phyloP scores from a whole-genome alignment of 2,329 filamentous ascomycete genomes.

The Myriangium duriaei region DNA sequence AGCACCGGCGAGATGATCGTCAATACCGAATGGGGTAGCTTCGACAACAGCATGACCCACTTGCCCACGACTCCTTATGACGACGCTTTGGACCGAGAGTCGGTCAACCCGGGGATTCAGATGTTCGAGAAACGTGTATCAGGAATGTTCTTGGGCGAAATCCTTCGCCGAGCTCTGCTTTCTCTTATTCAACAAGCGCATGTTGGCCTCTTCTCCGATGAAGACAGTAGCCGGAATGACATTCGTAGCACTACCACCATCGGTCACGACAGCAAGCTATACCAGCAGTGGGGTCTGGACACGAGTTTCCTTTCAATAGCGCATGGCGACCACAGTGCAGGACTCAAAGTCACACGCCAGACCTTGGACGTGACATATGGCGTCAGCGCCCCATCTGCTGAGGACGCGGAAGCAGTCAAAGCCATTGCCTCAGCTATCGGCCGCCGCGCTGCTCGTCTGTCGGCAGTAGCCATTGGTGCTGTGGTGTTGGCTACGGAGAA shows the following conservation, averaged over 20 bases:
- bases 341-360: conserved; percentile 61
- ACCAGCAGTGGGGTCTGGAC: conserved; percentile 78
- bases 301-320: conserved; percentile 81
- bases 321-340: conserved; percentile 63
- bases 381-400: conserved; percentile 61
- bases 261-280: conserved; percentile 52
- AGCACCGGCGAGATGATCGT: conserved; percentile 90
- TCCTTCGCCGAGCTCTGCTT: conserved; percentile 66
- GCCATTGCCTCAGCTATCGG: conserved; percentile 71
- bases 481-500: conserved; percentile 71
- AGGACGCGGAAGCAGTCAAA: conserved; percentile 84
- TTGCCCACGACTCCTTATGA: conserved; percentile 82
- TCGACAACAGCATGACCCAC: conserved; percentile 84
- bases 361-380: conserved; percentile 65
- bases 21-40: conserved; percentile 97
- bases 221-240: conserved; percentile 58
- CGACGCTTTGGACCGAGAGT: conserved; percentile 60
- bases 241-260: conserved; percentile 57
- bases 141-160: conserved; percentile 96
- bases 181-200: conserved; percentile 56
- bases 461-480: conserved; percentile 76
- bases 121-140: conserved; percentile 99
- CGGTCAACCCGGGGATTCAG: conserved; percentile 84
- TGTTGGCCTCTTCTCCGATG: conserved; percentile 62
- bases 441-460: conserved; percentile 74